Evolutionary conservation across 108 stramenopile genomes (phyloP), one percentile per base, ranked within the genome.

Genomic region (Halocafeteria seosinensis): DNA sequence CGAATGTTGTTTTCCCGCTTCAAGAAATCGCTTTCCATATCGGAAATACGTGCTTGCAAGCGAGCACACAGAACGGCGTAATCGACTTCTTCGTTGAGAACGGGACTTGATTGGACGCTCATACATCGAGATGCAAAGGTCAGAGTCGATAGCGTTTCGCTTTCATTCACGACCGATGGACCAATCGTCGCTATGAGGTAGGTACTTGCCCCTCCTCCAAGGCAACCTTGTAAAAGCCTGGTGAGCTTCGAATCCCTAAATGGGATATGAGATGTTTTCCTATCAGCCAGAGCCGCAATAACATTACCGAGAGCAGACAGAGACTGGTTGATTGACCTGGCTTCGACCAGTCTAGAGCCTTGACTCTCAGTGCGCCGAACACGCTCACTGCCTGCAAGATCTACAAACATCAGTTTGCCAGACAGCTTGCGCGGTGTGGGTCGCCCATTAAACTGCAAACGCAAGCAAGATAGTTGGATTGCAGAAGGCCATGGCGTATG

Each of bases 231-330:
- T 1, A 73, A 58, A 37, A 73, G 26, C 24, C 67, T 25, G 32
- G 72, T 73, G 0, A 73, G 65, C 59, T 73, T 73, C 34, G 64
- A 66, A 32, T 73, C 67, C 2, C 72, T 29, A 42, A 37, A 73
- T 4, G 72, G 72, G 11, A 73, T 28, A 51, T 68, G 67, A 8
- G 23, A 38, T 8, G 28, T 17, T 12, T 29, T 13, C 0, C 28
- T 42, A 23, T 25, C 12, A 2, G n/a, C 25, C 0, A 73, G 63
- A n/a, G 67, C 67, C 3, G 72, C 72, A n/a, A 73, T 73, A 36
- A 73, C 72, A n/a, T 73, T 73, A 12, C 72, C 72, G 0, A 73
- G 59, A 1, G 72, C 72, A 0, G 72, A 55, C 17, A 73, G 66
- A 28, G 62, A 63, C 13, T 31, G n/a, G 29, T 73, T 73, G 38